Conservation (phyloP, 805 yeast genomes). For the Grigorovia yakushimaensis region DNA sequence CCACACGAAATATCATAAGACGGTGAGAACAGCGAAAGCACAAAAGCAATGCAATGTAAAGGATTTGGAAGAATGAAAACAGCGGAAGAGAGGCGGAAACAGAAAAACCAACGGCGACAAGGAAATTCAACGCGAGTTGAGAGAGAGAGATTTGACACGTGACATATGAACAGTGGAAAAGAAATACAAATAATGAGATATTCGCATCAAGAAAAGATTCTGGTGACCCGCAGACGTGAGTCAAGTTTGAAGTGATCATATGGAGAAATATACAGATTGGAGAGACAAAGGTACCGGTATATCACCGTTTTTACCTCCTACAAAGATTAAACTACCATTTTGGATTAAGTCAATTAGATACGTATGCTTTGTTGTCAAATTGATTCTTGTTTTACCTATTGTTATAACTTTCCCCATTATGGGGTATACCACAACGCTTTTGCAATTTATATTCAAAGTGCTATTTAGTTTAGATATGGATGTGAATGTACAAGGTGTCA, state of each 20-base stretch:
- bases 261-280: conserved; percentile 81
- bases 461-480: conserved; percentile 30
- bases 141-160: no score
- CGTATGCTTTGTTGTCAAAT: conserved; percentile 5
- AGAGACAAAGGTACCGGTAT: conserved; percentile 92
- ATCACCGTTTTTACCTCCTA: conserved; percentile 67
- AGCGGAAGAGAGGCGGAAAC: not conserved
- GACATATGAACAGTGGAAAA: not conserved
- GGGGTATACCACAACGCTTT: conserved; percentile 5
- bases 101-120: not conserved
- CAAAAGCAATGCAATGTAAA: not conserved
- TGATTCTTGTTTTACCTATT: conserved; percentile 15
- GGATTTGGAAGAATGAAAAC: not conserved
- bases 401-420: conserved; percentile 7
- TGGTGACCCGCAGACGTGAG: no score
- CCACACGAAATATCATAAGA: not conserved
- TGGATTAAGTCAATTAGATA: not conserved
- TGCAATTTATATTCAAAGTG: conserved; percentile 21
- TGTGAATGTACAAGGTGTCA: conserved; percentile 36
- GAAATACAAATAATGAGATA: not conserved
- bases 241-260: no score
- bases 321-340: not conserved
- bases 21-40: not conserved
- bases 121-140: not conserved
- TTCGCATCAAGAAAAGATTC: no score